Evolutionary conservation across 345 rosid species (phyloP), one percentile per base, ranked within the genome.

Genomic region (Mangifera indica): DNA sequence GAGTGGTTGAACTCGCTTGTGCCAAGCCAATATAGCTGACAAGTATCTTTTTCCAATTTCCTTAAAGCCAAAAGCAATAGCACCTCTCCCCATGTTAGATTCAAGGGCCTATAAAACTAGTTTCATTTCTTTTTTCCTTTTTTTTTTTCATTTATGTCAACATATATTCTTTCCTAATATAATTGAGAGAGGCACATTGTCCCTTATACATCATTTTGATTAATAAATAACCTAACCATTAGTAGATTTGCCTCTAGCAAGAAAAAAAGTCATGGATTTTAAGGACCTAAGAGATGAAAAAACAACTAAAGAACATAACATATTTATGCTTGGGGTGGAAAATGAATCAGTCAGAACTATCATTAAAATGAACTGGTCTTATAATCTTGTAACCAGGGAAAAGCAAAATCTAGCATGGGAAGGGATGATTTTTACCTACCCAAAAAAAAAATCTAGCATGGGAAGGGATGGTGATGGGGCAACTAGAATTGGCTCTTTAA

Each of bases 51-150:
- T 37, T 68, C 54, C 52, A 54, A 12, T 12, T 22, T 52, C 12
- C 48, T 67, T 67, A 46, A 59, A 67, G 29, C 57, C 7, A 15
- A 51, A 52, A 64, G 37, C 55, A 46, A 46, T n/a, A 25, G 25
- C 32, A 46, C 17, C 68, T 21, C 12, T 46, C 3, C 26, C 22
- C 55, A 24, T 29, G 54, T 45, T 44, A 46, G 68, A 46, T 46
- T 46, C 40, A 46, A 64, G 24, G 55, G 40, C 40, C 29, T 12
- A 46, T 49, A 49, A 2, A 13, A 5, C 53, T 49, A 26, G 2
- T 58, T 26, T 58, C 40, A 2, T 58, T 17, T 60, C 9, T 24
- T 22, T 10, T n/a, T 24, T 57, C n/a, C n/a, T n/a, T n/a, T n/a
- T n/a, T n/a, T n/a, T n/a, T n/a, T n/a, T n/a, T n/a, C n/a, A n/a